Percentiles rank a stretch among this genome's conserved stretches.
Evolutionary conservation across 2,329 filamentous ascomycete genomes (phyloP).

Genomic region (Alternaria arborescens): DNA sequence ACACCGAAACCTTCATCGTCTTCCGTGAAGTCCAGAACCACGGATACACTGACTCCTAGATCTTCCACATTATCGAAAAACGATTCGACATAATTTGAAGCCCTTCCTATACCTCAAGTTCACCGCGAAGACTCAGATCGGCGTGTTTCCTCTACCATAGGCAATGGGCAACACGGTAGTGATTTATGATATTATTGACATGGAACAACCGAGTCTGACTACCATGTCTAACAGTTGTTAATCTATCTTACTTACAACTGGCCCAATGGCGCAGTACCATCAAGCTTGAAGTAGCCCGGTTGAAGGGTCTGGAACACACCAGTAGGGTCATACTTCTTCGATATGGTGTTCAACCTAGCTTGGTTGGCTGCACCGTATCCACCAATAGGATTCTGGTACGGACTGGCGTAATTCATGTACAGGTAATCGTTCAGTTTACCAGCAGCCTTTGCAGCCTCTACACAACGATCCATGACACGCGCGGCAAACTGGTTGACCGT

Average conservation of each 20-base stretch:
- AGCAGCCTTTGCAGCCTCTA: conserved; percentile 12
- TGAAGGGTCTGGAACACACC: conserved; percentile 32
- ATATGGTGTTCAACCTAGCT: conserved; percentile 25
- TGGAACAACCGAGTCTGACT: neutral
- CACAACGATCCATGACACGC: conserved; percentile 23
- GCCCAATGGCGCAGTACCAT: conserved; percentile 21
- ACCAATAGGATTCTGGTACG: conserved; percentile 53
- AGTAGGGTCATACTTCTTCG: conserved; percentile 33
- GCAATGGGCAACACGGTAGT: too few relatives aligned
- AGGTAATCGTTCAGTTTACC: conserved; percentile 32
- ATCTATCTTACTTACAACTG: neutral
- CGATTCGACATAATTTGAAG: too few relatives aligned
- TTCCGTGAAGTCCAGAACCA: neutral
- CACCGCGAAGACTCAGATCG: too few relatives aligned
- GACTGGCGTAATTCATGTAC: conserved; percentile 60
- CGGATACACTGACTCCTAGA: too few relatives aligned
- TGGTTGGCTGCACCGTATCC: conserved; percentile 54
- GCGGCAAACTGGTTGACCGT: conserved; percentile 28
- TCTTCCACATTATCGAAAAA: too few relatives aligned
- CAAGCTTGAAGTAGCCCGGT: conserved; percentile 36
- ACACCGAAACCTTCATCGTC: neutral
- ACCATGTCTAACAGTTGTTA: neutral
- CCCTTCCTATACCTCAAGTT: too few relatives aligned
- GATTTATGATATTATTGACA: neutral
- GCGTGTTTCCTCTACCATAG: too few relatives aligned